Conservation (phyloP, 78 protist genomes). For the Ministeria vibrans region DNA sequence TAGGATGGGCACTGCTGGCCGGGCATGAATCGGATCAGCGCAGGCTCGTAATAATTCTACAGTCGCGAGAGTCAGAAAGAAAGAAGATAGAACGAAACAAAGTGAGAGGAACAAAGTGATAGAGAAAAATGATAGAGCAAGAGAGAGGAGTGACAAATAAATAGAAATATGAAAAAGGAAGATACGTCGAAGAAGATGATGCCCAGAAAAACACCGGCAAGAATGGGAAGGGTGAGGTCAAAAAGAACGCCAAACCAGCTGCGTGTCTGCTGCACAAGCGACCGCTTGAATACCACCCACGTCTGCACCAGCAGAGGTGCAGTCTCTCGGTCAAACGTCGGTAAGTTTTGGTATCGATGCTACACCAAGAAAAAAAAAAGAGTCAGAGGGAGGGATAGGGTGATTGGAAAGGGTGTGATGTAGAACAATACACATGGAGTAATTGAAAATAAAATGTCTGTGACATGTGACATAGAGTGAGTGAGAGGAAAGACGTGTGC, state of each 20-base stretch:
- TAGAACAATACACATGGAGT: background rate
- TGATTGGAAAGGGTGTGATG: background rate
- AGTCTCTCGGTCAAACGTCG: slow-evolving; percentile 4
- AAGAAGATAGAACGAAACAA: background rate
- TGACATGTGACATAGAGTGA: background rate
- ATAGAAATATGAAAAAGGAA: background rate
- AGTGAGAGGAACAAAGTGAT: background rate
- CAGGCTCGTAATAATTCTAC: too few relatives aligned
- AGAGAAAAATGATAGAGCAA: background rate
- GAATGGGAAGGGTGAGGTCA: too few relatives aligned
- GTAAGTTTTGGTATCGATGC: slow-evolving; percentile 5
- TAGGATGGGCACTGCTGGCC: too few relatives aligned
- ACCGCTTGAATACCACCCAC: background rate
- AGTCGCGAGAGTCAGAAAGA: background rate
- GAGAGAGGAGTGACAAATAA: background rate
- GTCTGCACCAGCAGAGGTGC: background rate
- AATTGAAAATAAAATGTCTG: background rate
- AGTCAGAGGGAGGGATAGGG: background rate
- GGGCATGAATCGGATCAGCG: too few relatives aligned
- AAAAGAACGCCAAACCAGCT: slow-evolving; percentile 1
- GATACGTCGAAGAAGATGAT: background rate
- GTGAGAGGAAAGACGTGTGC: too few relatives aligned
- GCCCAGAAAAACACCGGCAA: too few relatives aligned
- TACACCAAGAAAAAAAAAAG: background rate
- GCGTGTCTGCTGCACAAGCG: slow-evolving; percentile 10